Evolutionary conservation across 148 eudicot genomes (phyloP).

Genomic region (Cornus florida): DNA sequence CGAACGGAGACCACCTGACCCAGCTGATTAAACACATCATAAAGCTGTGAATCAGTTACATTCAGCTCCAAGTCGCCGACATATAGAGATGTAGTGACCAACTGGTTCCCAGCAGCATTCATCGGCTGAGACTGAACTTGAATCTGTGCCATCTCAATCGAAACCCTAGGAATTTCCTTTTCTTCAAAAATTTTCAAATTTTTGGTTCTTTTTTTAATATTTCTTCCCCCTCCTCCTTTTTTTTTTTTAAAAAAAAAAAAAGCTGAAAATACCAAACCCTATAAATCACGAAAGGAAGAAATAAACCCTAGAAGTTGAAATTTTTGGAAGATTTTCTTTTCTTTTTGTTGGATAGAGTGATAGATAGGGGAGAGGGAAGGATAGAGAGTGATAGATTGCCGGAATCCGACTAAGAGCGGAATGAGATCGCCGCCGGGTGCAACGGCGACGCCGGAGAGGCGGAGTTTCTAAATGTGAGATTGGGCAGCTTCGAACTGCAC

Average conservation of each 20-base stretch:
- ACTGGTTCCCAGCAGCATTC: conserved; percentile 30
- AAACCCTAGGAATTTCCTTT: conserved; percentile 13
- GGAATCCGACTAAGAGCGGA: conserved; percentile 32
- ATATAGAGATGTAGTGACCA: conserved; percentile 58
- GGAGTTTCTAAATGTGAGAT: conserved; percentile 14
- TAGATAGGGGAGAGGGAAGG: conserved; percentile 82
- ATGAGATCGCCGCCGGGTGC: conserved; percentile 37
- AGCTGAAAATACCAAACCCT: conserved; percentile 9
- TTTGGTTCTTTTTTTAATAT: conserved; percentile 24
- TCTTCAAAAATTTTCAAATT: conserved; percentile 13
- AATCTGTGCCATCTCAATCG: conserved; percentile 53
- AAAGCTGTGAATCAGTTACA: conserved; percentile 62
- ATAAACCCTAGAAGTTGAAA: conserved; percentile 1
- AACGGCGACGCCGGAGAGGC: conserved; percentile 34
- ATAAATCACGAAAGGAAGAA: background rate
- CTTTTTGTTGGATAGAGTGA: conserved; percentile 16
- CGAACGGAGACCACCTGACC: conserved; percentile 72
- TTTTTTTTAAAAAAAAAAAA: conserved; percentile 28
- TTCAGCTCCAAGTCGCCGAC: conserved; percentile 70
- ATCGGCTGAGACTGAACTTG: conserved; percentile 45
- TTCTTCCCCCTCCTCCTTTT: conserved; percentile 79
- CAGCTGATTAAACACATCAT: conserved; percentile 50
- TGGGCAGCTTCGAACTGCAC: conserved; percentile 13
- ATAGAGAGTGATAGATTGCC: conserved; percentile 23
- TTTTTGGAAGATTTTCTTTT: conserved; percentile 23